Evolutionary conservation across 176 grass and related monocot species (phyloP).

Genomic region (Oryza coarctata): DNA sequence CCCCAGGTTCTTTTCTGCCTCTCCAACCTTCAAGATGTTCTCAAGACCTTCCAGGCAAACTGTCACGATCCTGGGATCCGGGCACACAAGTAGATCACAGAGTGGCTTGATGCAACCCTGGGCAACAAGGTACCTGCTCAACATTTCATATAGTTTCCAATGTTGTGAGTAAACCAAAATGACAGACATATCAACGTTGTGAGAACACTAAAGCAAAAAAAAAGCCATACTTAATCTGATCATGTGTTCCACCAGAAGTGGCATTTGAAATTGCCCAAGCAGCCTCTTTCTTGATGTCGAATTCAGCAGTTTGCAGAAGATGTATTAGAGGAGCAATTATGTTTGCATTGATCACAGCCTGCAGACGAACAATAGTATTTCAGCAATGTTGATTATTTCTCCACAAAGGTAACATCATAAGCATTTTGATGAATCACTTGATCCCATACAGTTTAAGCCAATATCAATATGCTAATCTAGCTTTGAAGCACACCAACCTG

Average conservation of each 20-base stretch:
- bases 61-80: constrained; percentile 81
- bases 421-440: not conserved
- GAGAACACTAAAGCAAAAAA: not conserved
- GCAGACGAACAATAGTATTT: not conserved
- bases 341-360: constrained; percentile 67
- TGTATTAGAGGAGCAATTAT: constrained; percentile 62
- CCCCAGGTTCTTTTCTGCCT: constrained; percentile 70
- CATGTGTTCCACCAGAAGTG: constrained; percentile 70
- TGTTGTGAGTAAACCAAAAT: not conserved
- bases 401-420: not conserved
- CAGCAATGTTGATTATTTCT: not conserved
- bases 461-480: not conserved
- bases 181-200: not conserved
- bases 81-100: constrained; percentile 86
- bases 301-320: constrained; percentile 71
- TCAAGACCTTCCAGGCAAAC: constrained; percentile 93
- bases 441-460: not conserved
- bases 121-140: constrained; percentile 63
- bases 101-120: constrained; percentile 95
- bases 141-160: not conserved
- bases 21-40: constrained; percentile 80
- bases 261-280: constrained; percentile 80
- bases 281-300: constrained; percentile 80
- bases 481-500: constrained; percentile 52
- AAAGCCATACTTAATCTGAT: constrained; percentile 60